Evolutionary conservation across 129 eudicot species (phyloP).

Genomic region (Artemisia annua): DNA sequence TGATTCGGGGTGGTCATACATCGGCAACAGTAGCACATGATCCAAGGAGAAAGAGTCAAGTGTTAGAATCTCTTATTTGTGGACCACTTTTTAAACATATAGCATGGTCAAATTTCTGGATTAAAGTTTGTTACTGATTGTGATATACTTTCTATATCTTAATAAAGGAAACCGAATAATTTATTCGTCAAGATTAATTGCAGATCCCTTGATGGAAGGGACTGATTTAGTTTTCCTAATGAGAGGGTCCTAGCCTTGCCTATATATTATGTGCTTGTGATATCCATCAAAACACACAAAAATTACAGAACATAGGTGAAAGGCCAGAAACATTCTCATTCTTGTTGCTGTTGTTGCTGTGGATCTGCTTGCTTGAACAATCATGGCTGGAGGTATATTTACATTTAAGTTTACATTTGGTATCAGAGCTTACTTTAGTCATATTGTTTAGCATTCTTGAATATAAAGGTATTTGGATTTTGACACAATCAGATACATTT

Average conservation of each 20-base stretch:
- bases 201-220: neutral
- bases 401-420: too few relatives aligned
- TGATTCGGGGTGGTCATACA: conserved; percentile 31
- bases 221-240: neutral
- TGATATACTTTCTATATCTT: neutral
- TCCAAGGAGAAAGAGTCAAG: conserved; percentile 35
- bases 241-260: neutral
- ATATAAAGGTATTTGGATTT: too few relatives aligned
- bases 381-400: too few relatives aligned
- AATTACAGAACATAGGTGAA: neutral
- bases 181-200: neutral
- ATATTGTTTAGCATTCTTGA: too few relatives aligned
- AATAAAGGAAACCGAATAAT: neutral
- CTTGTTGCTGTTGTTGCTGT: neutral
- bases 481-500: too few relatives aligned
- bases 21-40: conserved; percentile 39
- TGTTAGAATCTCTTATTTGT: too few relatives aligned
- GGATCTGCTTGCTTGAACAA: neutral
- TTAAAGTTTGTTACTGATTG: too few relatives aligned
- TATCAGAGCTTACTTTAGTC: too few relatives aligned
- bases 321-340: neutral
- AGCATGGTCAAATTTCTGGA: too few relatives aligned
- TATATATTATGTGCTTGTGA: neutral
- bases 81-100: too few relatives aligned
- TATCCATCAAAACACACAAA: neutral